These are phyloP conservation scores for Rhodotorula sp. DNA, from an alignment of 1,284 basidiomycete species.

Conservation along the genomic window DNA sequence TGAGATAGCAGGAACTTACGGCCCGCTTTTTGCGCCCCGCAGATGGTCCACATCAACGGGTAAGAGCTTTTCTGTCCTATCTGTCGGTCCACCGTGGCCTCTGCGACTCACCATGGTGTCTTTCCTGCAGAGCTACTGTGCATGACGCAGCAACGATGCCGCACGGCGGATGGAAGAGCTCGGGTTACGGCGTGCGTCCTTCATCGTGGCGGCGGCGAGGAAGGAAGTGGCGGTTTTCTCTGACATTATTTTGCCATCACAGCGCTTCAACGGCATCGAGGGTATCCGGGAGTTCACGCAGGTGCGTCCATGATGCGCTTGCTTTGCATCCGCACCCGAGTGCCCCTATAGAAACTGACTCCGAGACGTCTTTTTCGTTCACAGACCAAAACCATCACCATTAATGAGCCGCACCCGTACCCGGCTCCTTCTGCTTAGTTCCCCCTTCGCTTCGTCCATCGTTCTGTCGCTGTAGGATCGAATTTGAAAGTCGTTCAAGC, in stretches of 20 bases:
- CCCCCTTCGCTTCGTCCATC: neutral
- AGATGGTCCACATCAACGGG: conserved; percentile 45
- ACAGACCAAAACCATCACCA: conserved; percentile 25
- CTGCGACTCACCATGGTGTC: neutral
- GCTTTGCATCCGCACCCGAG: too few species aligned
- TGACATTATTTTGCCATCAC: neutral
- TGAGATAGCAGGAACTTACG: too few species aligned
- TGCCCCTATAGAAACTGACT: neutral
- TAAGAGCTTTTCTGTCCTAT: conserved; percentile 7
- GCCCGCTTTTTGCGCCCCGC: neutral
- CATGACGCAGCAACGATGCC: conserved; percentile 29
- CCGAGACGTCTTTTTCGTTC: too few species aligned
- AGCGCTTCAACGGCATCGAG: conserved; percentile 35
- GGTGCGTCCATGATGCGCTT: conserved; percentile 10
- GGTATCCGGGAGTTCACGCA: conserved; percentile 43
- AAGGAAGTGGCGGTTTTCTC: neutral
- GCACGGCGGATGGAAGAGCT: conserved; percentile 41
- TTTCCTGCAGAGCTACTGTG: conserved; percentile 16
- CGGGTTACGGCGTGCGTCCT: conserved; percentile 35
- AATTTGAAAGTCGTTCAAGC: neutral
- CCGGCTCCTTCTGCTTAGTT: conserved; percentile 20
- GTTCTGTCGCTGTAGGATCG: too few species aligned
- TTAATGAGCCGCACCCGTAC: conserved; percentile 37
- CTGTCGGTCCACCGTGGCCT: neutral
- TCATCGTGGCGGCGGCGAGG: neutral